A percentile compares a stretch with the other conserved stretches of the same genome.
phyloP scores from a whole-genome alignment of 163 green algal species.

The Scenedesmus sp. region DNA sequence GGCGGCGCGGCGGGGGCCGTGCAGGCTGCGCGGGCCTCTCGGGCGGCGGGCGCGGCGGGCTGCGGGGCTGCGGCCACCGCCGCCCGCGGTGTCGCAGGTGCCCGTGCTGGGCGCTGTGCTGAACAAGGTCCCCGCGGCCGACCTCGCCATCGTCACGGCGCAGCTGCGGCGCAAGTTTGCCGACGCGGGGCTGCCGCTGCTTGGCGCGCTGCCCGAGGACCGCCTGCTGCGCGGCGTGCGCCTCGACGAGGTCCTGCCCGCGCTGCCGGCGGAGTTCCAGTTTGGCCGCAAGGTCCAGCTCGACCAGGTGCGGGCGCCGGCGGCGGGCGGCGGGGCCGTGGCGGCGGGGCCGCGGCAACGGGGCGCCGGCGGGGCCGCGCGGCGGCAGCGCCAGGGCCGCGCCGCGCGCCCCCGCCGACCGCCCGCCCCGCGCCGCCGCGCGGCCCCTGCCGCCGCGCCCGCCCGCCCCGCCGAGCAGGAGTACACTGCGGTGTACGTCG shows the following conservation, averaged over 20 bases:
- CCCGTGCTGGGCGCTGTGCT: constrained; percentile 67
- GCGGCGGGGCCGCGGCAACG: too few relatives aligned
- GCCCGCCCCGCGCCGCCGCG: too few relatives aligned
- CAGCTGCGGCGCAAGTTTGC: constrained; percentile 51
- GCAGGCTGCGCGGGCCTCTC: too few relatives aligned
- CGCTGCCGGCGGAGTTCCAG: constrained; percentile 54
- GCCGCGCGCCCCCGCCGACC: too few relatives aligned
- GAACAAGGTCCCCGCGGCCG: constrained; percentile 62
- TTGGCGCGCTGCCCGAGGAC: constrained; percentile 69
- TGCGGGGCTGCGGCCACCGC: background rate
- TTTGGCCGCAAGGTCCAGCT: constrained; percentile 50
- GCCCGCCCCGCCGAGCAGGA: background rate
- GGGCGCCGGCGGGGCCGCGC: too few relatives aligned
- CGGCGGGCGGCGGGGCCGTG: too few relatives aligned
- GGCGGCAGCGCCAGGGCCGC: too few relatives aligned
- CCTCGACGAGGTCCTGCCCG: constrained; percentile 72
- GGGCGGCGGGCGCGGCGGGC: too few relatives aligned
- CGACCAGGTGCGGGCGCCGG: constrained; percentile 27
- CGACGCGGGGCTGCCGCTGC: constrained; percentile 57
- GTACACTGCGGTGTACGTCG: constrained; percentile 24
- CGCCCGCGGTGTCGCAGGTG: constrained; percentile 44
- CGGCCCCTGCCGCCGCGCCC: too few relatives aligned
- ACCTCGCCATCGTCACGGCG: constrained; percentile 40
- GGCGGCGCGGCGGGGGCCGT: too few relatives aligned
- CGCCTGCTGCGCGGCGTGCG: constrained; percentile 61